Evolutionary conservation across 2,329 filamentous ascomycete genomes (phyloP), one percentile per base, ranked within the genome.

Genomic region (Chaetothyriales sp.): DNA sequence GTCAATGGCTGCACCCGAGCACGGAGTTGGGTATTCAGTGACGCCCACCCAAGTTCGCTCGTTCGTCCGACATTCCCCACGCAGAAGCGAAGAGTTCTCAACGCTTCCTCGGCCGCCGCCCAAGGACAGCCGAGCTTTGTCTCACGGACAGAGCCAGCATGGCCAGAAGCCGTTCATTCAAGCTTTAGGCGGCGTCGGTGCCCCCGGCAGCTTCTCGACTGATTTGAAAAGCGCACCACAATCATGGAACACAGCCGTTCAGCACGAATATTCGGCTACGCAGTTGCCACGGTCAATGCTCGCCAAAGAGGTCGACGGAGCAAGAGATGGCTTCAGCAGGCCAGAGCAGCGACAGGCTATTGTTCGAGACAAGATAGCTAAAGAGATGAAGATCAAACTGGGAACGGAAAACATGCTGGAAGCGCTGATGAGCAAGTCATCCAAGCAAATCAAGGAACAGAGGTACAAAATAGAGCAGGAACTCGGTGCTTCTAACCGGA

Each of bases 391-490:
- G 73, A 96, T 98, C 65, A 95, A 94, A 68, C 85, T 90, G 61
- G 92, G 92, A 18, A 95, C 90, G 52, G 92, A 98, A 72, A 98
- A 98, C 65, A 82, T 98, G 78, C 74, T 98, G 42, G 92, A 98
- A 70, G 92, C 92, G 10, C 71, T 98, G 57, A 87, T 95, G 65
- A 78, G 81, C 44, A 98, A 98, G 69, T 95, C 94, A 66, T 84
- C 86, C 45, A 98, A 96, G 69, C 90, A 96, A 66, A 84, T 85
- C 56, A 93, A 89, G 64, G 90, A 90, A 53, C 86, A 90, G 64
- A 78, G 86, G 44, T 73, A 77, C 54, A 77, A 78, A 60, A 85
- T 89, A 25, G 86, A 98, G 70, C 84, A 85, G 47, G 92, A 98
- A 70, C 74, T 98, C 59, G 92, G 82, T 64, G 83, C 87, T 36